These are phyloP conservation scores for Rutstroemia sp. DNA, from an alignment of 2,329 filamentous ascomycete species.

Conservation along the genomic window DNA sequence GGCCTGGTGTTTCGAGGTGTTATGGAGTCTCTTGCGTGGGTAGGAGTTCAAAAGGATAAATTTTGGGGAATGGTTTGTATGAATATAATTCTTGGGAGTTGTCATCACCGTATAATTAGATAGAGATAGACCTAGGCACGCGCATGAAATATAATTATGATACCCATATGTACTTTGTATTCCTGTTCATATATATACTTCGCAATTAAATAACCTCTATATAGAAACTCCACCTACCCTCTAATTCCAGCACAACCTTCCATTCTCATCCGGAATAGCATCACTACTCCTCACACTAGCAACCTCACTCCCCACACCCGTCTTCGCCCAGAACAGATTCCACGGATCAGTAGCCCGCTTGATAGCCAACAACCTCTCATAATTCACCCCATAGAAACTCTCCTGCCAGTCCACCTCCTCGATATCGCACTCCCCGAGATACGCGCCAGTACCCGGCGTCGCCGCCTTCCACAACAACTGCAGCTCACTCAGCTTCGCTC, in stretches of 20 bases:
- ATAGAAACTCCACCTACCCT: neutral
- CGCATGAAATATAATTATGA: neutral
- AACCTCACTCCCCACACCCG: slow-evolving; percentile 18
- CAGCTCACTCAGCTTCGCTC: slow-evolving; percentile 9
- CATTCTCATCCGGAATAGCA: slow-evolving; percentile 5
- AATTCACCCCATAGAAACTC: slow-evolving; percentile 34
- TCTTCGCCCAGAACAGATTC: slow-evolving; percentile 15
- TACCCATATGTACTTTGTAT: neutral
- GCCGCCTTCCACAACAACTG: slow-evolving; percentile 14
- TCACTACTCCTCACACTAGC: slow-evolving; percentile 30
- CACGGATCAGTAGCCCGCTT: slow-evolving; percentile 15
- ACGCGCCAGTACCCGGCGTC: slow-evolving; percentile 6
- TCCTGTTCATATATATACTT: neutral
- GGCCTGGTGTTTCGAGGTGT: no score
- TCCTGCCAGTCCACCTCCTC: slow-evolving; percentile 11
- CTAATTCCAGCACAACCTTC: slow-evolving; percentile 4
- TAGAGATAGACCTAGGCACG: no score
- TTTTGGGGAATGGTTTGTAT: no score
- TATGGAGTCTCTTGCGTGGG: no score
- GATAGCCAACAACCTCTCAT: slow-evolving; percentile 12
- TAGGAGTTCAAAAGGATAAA: no score
- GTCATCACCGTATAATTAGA: no score
- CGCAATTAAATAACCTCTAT: neutral
- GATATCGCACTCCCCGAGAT: slow-evolving; percentile 12
- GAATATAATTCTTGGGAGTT: no score